Evolutionary conservation across 176 grass and related monocot species (phyloP).

Genomic region (Ananas comosus): DNA sequence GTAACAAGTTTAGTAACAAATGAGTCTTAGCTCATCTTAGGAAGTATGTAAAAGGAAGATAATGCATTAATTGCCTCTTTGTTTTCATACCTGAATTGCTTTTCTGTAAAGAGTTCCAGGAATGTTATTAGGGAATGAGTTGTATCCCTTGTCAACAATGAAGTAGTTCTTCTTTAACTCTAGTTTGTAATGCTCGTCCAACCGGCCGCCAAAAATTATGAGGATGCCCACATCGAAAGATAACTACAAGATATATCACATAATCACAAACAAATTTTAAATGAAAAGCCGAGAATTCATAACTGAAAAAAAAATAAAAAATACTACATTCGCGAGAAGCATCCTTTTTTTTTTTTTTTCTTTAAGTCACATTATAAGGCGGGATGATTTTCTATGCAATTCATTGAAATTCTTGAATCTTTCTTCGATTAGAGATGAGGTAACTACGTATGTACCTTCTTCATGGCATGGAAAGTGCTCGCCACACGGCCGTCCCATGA

Average conservation of each 20-base stretch:
- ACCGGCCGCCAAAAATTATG: constrained; percentile 30
- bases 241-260: constrained; percentile 17
- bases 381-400: too few species aligned
- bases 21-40: too few species aligned
- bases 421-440: background rate
- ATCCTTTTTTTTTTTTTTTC: too few species aligned
- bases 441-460: constrained; percentile 30
- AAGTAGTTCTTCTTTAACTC: constrained; percentile 40
- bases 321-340: too few species aligned
- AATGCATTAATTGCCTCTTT: background rate
- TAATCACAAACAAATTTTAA: background rate
- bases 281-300: background rate
- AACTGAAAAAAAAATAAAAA: too few species aligned
- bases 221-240: constrained; percentile 49
- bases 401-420: too few species aligned
- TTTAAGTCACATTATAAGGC: too few species aligned
- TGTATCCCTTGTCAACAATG: constrained; percentile 52
- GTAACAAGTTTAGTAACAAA: background rate
- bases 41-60: background rate
- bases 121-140: constrained; percentile 41
- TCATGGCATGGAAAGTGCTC: constrained; percentile 68
- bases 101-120: constrained; percentile 31
- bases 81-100: constrained; percentile 40
- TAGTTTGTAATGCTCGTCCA: constrained; percentile 13
- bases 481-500: constrained; percentile 30